phyloP scores from a whole-genome alignment of 805 yeast species.

The Pichia heedii region DNA sequence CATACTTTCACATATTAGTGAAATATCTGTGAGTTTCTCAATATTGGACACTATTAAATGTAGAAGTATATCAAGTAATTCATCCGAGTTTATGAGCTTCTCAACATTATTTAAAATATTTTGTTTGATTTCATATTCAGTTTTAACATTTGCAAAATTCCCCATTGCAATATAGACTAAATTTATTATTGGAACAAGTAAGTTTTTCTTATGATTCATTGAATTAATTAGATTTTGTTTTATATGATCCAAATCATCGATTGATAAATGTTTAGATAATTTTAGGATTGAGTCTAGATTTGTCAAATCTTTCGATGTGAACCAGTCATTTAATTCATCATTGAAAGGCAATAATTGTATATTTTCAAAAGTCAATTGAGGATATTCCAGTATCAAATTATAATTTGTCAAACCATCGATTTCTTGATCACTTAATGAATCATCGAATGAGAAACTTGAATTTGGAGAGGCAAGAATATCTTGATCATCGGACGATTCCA shows the following conservation, averaged over 20 bases:
- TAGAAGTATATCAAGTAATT: constrained; percentile 10
- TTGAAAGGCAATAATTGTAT: constrained; percentile 28
- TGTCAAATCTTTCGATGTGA: constrained; percentile 24
- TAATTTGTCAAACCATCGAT: constrained; percentile 27
- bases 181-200: background rate
- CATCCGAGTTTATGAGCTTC: constrained; percentile 13
- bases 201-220: background rate
- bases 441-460: constrained; percentile 21
- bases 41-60: constrained; percentile 8
- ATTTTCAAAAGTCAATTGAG: constrained; percentile 37
- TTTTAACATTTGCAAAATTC: constrained; percentile 2
- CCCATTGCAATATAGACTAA: constrained; percentile 9
- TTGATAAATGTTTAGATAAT: constrained; percentile 1
- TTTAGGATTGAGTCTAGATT: constrained; percentile 13
- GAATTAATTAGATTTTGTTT: background rate
- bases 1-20: constrained; percentile 12
- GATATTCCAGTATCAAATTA: constrained; percentile 28
- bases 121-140: constrained; percentile 16
- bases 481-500: constrained; percentile 24
- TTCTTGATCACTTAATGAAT: constrained; percentile 19
- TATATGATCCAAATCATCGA: background rate
- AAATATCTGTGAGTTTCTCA: constrained; percentile 14
- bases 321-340: constrained; percentile 36
- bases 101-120: constrained; percentile 19
- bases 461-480: constrained; percentile 24